A percentile compares a stretch with the other conserved stretches of the same genome.
phyloP scores from a whole-genome alignment of 176 grass and related monocot genomes.

The Ensete ventricosum region DNA sequence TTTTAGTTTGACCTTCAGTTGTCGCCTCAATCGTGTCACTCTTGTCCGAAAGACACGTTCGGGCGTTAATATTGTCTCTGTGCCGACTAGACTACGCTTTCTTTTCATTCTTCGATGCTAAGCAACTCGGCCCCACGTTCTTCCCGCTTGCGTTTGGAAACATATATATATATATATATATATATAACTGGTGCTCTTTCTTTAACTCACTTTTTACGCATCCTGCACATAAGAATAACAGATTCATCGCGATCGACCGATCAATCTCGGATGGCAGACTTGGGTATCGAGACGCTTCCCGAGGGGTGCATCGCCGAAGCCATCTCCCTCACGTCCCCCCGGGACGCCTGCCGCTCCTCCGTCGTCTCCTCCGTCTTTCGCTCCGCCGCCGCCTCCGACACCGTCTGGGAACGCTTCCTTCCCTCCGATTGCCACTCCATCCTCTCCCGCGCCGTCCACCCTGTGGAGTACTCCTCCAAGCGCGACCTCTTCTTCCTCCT shows the following conservation, averaged over 20 bases:
- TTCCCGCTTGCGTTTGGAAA: too few relatives aligned
- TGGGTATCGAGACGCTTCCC: background rate
- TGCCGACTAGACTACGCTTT: too few relatives aligned
- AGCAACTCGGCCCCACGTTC: too few relatives aligned
- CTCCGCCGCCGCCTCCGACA: constrained; percentile 5
- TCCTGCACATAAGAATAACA: too few relatives aligned
- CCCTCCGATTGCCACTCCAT: constrained; percentile 7
- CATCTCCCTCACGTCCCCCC: constrained; percentile 3
- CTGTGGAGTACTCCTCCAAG: background rate
- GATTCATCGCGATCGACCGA: background rate
- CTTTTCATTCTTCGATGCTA: too few relatives aligned
- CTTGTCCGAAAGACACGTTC: too few relatives aligned
- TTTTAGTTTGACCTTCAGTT: too few relatives aligned
- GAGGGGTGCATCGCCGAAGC: background rate
- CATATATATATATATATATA: too few relatives aligned
- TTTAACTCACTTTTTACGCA: too few relatives aligned
- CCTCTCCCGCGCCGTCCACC: background rate
- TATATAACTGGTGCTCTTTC: too few relatives aligned
- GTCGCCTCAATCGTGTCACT: too few relatives aligned
- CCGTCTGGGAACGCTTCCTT: constrained; percentile 16
- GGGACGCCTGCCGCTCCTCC: constrained; percentile 14
- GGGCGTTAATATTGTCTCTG: too few relatives aligned
- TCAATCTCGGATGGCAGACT: background rate
- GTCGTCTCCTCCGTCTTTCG: constrained; percentile 18
- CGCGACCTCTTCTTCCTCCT: constrained; percentile 26